Percentiles rank a stretch among this genome's conserved stretches.
phyloP scores from a whole-genome alignment of 176 grass and related monocot species.

The Ensete glaucum region DNA sequence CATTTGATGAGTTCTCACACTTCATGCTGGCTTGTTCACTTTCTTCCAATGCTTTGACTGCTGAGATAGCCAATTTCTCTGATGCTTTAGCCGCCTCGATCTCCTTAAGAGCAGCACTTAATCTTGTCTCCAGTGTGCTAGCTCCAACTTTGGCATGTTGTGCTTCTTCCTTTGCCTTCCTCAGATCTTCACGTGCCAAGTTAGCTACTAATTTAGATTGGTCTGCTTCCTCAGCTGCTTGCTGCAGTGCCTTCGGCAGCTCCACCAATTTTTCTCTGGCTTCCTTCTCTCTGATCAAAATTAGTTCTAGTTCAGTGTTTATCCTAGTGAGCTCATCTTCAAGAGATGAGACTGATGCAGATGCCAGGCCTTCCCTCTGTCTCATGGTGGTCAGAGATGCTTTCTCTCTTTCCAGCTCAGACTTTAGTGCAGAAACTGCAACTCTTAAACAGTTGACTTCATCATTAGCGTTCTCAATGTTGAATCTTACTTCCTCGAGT shows the following conservation, averaged over 20 bases:
- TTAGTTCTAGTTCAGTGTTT: slow-evolving; percentile 5
- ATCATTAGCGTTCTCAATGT: slow-evolving; percentile 5
- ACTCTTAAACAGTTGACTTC: slow-evolving; percentile 12
- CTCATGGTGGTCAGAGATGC: slow-evolving; percentile 4
- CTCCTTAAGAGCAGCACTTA: slow-evolving; percentile 5
- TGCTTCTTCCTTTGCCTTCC: slow-evolving; percentile 10
- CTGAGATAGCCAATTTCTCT: neutral
- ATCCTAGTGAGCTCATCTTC: slow-evolving; percentile 9
- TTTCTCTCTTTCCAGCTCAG: slow-evolving; percentile 10
- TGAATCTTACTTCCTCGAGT: neutral
- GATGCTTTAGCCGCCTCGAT: slow-evolving; percentile 12
- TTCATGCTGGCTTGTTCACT: neutral
- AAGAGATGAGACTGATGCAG: slow-evolving; percentile 2
- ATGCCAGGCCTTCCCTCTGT: neutral
- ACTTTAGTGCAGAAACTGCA: slow-evolving; percentile 1
- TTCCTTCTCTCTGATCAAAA: neutral
- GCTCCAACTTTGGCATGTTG: slow-evolving; percentile 1
- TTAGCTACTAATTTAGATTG: slow-evolving; percentile 7
- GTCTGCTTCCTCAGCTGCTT: slow-evolving; percentile 14
- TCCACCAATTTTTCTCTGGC: slow-evolving; percentile 4
- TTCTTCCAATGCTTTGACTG: slow-evolving; percentile 4
- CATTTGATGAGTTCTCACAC: neutral
- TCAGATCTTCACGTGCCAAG: neutral
- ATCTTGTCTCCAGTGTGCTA: neutral
- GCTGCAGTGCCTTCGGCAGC: neutral